These are phyloP conservation scores for Pseudopithomyces maydicus DNA, from an alignment of 2,329 filamentous ascomycete species.

Conservation along the genomic window DNA sequence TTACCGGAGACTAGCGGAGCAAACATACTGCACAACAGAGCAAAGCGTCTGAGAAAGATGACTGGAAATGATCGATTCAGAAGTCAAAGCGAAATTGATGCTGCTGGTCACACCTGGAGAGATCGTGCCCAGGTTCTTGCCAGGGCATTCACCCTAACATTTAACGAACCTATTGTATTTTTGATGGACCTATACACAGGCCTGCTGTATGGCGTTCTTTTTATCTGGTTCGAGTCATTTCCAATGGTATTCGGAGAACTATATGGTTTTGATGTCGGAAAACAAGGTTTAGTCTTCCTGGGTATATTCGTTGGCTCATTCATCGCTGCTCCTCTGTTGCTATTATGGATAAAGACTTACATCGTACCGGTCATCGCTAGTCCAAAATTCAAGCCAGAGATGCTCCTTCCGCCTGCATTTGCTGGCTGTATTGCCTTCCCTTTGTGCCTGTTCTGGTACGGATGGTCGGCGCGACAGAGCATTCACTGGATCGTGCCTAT, in stretches of 20 bases:
- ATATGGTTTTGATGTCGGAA: slow-evolving; percentile 42
- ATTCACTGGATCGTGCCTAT: slow-evolving; percentile 44
- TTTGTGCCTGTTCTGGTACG: slow-evolving; percentile 46
- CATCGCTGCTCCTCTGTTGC: slow-evolving; percentile 38
- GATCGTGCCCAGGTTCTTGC: slow-evolving; percentile 43
- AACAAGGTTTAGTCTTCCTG: slow-evolving; percentile 42
- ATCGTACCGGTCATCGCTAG: slow-evolving; percentile 25
- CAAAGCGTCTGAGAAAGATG: slow-evolving; percentile 25
- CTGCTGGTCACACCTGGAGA: slow-evolving; percentile 33
- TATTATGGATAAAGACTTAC: slow-evolving; percentile 27
- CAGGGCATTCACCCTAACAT: slow-evolving; percentile 46
- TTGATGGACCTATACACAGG: slow-evolving; percentile 48
- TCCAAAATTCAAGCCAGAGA: slow-evolving; percentile 39
- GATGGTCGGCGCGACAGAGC: slow-evolving; percentile 30
- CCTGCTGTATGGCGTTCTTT: slow-evolving; percentile 46
- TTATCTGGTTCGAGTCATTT: slow-evolving; percentile 50
- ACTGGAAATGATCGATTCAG: slow-evolving; percentile 28
- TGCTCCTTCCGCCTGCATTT: slow-evolving; percentile 37
- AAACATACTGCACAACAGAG: slow-evolving; percentile 16
- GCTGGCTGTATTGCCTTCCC: slow-evolving; percentile 39
- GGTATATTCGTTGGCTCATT: slow-evolving; percentile 40
- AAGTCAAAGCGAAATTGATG: slow-evolving; percentile 42
- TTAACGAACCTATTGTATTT: slow-evolving; percentile 45
- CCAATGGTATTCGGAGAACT: slow-evolving; percentile 45
- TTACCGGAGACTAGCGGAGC: slow-evolving; percentile 19